phyloP scores from a whole-genome alignment of 345 rosid genomes.

The Linum trigynum region DNA sequence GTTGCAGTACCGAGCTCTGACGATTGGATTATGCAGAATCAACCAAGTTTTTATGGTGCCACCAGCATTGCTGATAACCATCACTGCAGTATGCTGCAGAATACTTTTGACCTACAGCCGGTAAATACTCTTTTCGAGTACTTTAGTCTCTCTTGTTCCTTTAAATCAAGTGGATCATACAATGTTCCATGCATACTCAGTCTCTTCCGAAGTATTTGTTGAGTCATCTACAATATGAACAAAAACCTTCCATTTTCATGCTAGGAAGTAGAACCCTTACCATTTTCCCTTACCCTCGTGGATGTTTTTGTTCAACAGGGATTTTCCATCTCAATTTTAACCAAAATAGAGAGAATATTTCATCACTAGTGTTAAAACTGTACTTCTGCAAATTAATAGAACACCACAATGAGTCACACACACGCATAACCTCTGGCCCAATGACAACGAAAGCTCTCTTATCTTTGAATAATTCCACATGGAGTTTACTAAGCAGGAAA shows the following conservation, averaged over 20 bases:
- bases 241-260: not conserved
- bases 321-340: too few species aligned
- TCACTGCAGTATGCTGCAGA: constrained; percentile 19
- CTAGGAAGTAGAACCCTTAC: not conserved
- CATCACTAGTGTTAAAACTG: too few species aligned
- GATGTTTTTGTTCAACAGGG: too few species aligned
- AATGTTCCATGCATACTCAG: not conserved
- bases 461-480: too few species aligned
- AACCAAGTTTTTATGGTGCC: constrained; percentile 21
- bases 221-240: not conserved
- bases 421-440: not conserved
- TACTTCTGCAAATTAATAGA: too few species aligned
- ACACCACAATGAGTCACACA: too few species aligned
- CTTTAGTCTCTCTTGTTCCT: too few species aligned
- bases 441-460: not conserved
- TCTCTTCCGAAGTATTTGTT: not conserved
- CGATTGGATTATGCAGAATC: constrained; percentile 29
- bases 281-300: too few species aligned
- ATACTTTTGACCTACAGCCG: constrained; percentile 29
- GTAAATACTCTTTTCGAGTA: constrained; percentile 19
- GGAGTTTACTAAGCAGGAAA: too few species aligned
- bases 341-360: too few species aligned
- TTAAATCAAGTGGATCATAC: too few species aligned
- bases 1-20: not conserved
- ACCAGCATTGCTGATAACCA: constrained; percentile 9